Percentiles rank a stretch among this genome's conserved stretches.
These are phyloP conservation scores for Sechiopsis laciniata DNA, from an alignment of 306 rosid species.

Conservation along the genomic window DNA sequence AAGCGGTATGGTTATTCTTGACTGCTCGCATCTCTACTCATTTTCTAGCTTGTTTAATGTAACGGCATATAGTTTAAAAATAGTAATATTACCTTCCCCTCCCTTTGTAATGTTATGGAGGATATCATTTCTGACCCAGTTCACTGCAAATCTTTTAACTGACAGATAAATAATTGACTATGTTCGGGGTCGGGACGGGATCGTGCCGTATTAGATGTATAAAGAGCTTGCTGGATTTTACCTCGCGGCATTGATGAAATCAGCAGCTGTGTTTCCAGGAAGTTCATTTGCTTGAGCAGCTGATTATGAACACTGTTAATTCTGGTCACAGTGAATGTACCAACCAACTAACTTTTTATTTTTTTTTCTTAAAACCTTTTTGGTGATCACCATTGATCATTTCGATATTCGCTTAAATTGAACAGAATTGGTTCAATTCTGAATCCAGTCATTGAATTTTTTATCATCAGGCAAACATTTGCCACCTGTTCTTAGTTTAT, in stretches of 20 bases:
- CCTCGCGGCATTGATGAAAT: neutral
- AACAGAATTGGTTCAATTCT: conserved; percentile 1
- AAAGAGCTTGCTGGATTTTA: conserved; percentile 2
- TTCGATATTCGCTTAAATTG: neutral
- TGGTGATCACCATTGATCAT: neutral
- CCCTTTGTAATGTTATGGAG: neutral
- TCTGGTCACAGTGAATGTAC: conserved; percentile 9
- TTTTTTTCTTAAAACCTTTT: neutral
- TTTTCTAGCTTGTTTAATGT: neutral
- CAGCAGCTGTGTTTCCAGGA: conserved; percentile 5
- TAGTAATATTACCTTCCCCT: neutral
- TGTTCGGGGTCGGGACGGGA: neutral
- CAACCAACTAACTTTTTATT: neutral
- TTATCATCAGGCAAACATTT: neutral
- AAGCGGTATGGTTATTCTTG: conserved; percentile 10
- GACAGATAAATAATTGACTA: neutral
- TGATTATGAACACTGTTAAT: conserved; percentile 2
- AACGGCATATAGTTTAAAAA: neutral
- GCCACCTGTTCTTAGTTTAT: neutral
- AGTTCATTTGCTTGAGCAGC: conserved; percentile 9
- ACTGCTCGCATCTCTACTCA: neutral
- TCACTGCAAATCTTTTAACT: conserved; percentile 12
- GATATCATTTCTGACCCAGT: neutral
- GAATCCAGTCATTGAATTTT: neutral
- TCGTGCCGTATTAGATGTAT: conserved; percentile 5